Conservation (phyloP, 2,329 filamentous ascomycete species). For the Exophiala oligosperma region DNA sequence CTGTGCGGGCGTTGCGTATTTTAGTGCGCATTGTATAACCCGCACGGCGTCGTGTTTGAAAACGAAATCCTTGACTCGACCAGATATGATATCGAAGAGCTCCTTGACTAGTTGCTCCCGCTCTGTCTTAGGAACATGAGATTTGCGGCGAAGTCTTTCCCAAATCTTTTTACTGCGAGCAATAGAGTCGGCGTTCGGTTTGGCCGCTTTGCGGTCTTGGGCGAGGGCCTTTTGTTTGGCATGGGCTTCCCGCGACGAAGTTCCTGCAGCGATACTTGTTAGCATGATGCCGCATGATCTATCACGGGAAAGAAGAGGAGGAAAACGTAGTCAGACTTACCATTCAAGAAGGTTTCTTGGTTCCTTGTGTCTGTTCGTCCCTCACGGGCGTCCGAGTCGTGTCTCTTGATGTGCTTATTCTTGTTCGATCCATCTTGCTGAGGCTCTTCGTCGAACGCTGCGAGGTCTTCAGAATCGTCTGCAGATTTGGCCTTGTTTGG, state of each 20-base stretch:
- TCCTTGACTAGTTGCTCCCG: constrained; percentile 83
- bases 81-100: constrained; percentile 87
- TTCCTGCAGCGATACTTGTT: constrained; percentile 44
- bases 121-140: constrained; percentile 87
- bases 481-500: neutral
- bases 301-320: neutral
- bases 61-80: constrained; percentile 89
- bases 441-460: constrained; percentile 2
- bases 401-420: neutral
- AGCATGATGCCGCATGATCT: neutral
- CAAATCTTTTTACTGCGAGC: constrained; percentile 92
- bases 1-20: constrained; percentile 86
- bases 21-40: constrained; percentile 93
- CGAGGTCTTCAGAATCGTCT: neutral
- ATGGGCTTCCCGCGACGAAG: constrained; percentile 80
- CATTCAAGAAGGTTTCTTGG: constrained; percentile 16
- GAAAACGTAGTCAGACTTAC: constrained; percentile 3
- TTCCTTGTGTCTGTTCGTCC: neutral
- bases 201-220: constrained; percentile 85
- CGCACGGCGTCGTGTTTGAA: constrained; percentile 98
- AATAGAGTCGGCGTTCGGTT: constrained; percentile 88
- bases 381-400: too few species aligned
- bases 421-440: neutral
- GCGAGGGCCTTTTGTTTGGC: constrained; percentile 87
- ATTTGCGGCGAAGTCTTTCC: constrained; percentile 91